Conservation (phyloP, 306 rosid species). For the Dalbergia oliveri region DNA sequence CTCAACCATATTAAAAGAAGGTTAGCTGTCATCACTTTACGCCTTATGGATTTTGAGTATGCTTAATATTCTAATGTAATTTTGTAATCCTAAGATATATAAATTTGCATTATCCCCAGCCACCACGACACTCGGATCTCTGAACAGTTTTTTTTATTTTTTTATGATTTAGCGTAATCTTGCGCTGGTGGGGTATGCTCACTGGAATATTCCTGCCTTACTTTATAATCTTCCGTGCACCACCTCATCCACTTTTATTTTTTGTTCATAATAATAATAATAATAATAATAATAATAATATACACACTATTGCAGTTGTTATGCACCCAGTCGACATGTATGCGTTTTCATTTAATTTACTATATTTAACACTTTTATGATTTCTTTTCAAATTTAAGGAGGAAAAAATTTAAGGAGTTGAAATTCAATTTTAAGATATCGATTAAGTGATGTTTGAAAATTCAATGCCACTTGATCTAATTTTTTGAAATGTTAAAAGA, state of each 20-base stretch:
- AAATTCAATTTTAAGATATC: too few species aligned
- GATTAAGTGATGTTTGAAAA: too few species aligned
- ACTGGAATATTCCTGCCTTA: conserved; percentile 42
- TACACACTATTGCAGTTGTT: too few species aligned
- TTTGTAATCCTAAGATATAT: not conserved
- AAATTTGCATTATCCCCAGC: conserved; percentile 21
- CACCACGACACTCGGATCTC: not conserved
- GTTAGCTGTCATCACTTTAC: too few species aligned
- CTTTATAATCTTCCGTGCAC: conserved; percentile 13
- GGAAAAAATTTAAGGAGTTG: not conserved
- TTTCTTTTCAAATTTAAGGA: not conserved
- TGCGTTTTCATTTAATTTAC: not conserved
- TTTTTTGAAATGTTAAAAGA: too few species aligned
- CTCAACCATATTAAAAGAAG: too few species aligned
- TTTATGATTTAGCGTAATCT: conserved; percentile 34
- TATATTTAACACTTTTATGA: not conserved
- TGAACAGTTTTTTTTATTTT: not conserved
- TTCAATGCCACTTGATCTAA: too few species aligned
- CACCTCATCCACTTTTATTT: not conserved
- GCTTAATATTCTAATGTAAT: not conserved
- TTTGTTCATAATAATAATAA: not conserved
- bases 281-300: not conserved
- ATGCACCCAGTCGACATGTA: not conserved
- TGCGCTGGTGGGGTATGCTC: not conserved
- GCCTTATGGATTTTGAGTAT: too few species aligned